A percentile compares a stretch with the other conserved stretches of the same genome.
Evolutionary conservation across 257 asterid genomes (phyloP).

Genomic region (Solanum virginianum): DNA sequence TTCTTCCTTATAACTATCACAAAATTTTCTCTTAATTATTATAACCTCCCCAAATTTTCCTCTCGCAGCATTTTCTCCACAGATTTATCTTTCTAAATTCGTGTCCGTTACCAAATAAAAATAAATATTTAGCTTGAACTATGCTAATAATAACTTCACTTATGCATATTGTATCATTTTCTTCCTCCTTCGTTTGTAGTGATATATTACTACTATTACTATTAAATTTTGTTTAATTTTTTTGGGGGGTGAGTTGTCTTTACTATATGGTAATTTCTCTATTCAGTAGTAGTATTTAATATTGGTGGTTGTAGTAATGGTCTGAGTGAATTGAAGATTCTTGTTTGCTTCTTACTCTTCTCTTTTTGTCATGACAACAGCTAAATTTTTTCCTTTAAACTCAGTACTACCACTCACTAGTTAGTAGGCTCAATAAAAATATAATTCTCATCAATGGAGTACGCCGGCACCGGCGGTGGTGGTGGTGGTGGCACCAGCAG

Average conservation of each 20-base stretch:
- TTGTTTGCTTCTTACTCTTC: background rate
- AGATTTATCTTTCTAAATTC: background rate
- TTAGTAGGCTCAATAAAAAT: background rate
- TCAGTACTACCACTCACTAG: background rate
- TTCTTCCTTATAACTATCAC: background rate
- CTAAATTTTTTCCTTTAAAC: background rate
- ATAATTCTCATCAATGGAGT: constrained; percentile 44
- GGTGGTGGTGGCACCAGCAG: constrained; percentile 12
- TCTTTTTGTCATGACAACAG: background rate
- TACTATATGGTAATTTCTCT: background rate
- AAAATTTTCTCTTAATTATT: background rate
- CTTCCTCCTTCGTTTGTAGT: constrained; percentile 12
- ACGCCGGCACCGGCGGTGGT: constrained; percentile 45
- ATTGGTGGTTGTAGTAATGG: background rate
- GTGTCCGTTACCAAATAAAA: constrained; percentile 23
- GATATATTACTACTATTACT: background rate
- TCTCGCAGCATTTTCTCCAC: background rate
- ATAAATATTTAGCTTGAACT: constrained; percentile 10
- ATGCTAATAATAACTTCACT: constrained; percentile 14
- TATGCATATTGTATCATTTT: constrained; percentile 6
- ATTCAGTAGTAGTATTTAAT: background rate
- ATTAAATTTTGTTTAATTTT: background rate
- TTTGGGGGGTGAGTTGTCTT: background rate
- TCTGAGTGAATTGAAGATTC: background rate
- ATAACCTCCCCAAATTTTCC: background rate